phyloP scores from a whole-genome alignment of 2,329 filamentous ascomycete genomes.

The Orbilia ellipsospora region DNA sequence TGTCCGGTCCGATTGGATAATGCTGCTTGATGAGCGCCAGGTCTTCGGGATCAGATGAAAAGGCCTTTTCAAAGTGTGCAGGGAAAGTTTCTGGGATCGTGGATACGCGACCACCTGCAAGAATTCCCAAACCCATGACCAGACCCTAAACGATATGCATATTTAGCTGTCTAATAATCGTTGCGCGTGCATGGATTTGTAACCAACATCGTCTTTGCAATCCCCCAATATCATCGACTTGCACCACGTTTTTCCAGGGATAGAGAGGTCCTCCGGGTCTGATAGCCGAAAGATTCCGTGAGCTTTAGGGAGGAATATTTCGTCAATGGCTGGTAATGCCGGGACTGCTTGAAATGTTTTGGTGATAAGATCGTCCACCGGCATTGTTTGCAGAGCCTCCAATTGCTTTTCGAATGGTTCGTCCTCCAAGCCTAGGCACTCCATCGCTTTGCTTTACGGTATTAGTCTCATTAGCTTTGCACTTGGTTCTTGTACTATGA shows the following conservation, averaged over 20 bases:
- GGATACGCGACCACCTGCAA: slow-evolving; percentile 24
- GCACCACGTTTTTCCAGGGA: slow-evolving; percentile 48
- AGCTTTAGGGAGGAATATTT: slow-evolving; percentile 43
- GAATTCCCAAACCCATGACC: slow-evolving; percentile 42
- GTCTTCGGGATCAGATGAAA: slow-evolving; percentile 34
- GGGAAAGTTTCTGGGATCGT: slow-evolving; percentile 45
- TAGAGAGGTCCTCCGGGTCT: slow-evolving; percentile 44
- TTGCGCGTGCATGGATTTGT: too few relatives aligned
- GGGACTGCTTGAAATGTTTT: slow-evolving; percentile 44
- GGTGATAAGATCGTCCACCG: slow-evolving; percentile 31
- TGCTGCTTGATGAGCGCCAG: slow-evolving; percentile 43
- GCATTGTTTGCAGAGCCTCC: slow-evolving; percentile 27
- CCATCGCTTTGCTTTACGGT: slow-evolving; percentile 39
- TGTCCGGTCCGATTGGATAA: slow-evolving; percentile 35
- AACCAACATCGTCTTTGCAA: slow-evolving; percentile 43
- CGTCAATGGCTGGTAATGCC: slow-evolving; percentile 37
- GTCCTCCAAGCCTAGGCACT: slow-evolving; percentile 15
- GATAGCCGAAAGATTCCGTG: slow-evolving; percentile 48
- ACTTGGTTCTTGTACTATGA: neutral
- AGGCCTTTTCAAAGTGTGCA: slow-evolving; percentile 39
- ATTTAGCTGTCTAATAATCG: neutral
- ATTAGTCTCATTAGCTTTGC: slow-evolving; percentile 4
- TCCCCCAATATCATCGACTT: slow-evolving; percentile 43
- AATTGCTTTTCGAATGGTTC: slow-evolving; percentile 41
- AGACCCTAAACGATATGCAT: slow-evolving; percentile 21